Conservation (phyloP, 257 asterid species). For the Lycium ferocissimum region DNA sequence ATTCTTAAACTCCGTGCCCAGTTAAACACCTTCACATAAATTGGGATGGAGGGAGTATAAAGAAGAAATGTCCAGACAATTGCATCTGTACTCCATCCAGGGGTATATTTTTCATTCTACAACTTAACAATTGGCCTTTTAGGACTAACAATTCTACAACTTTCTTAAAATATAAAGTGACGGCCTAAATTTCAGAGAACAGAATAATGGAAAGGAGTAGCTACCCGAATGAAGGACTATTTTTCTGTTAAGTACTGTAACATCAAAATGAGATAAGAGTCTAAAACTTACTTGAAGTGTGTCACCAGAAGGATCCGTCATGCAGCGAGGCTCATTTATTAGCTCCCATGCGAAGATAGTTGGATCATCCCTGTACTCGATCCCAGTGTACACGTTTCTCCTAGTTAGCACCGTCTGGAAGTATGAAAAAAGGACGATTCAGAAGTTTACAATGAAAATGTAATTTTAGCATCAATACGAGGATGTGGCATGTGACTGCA, state of each 20-base stretch:
- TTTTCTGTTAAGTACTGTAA: not conserved
- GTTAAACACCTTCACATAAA: too few species aligned
- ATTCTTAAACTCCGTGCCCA: too few species aligned
- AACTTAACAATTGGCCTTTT: not conserved
- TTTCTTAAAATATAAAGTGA: not conserved
- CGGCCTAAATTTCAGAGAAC: not conserved
- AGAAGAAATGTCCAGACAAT: not conserved
- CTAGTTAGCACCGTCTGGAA: slow-evolving; percentile 44
- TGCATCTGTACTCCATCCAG: not conserved
- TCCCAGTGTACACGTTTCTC: slow-evolving; percentile 40
- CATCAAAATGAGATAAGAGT: not conserved
- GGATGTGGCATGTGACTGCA: not conserved
- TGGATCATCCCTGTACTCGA: slow-evolving; percentile 46
- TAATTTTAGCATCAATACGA: not conserved
- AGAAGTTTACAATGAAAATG: not conserved
- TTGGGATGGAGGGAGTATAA: too few species aligned
- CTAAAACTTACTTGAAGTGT: slow-evolving; percentile 77
- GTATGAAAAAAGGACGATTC: not conserved
- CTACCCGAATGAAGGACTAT: not conserved
- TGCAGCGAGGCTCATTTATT: slow-evolving; percentile 53
- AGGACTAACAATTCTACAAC: not conserved
- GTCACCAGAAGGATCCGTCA: slow-evolving; percentile 91
- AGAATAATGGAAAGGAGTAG: too few species aligned
- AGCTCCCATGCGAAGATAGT: slow-evolving; percentile 52
- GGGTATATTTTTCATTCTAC: not conserved